Base-by-base conservation (phyloP, 1,284 basidiomycete genomes). In the Paramarasmius palmivorus region DNA sequence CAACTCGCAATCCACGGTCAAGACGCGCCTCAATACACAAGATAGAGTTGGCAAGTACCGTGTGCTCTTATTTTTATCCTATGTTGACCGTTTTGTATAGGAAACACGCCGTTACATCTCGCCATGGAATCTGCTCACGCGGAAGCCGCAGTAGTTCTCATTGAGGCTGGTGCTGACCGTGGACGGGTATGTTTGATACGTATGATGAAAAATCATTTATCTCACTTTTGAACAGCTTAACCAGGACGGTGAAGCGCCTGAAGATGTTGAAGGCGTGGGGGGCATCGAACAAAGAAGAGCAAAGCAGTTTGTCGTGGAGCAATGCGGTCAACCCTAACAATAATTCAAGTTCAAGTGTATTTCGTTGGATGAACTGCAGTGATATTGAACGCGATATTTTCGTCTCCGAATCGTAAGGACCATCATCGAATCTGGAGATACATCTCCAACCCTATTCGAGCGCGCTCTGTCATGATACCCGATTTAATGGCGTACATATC, bases 91-190 rank as follows among this genome's bases (percentile, higher is more conserved):
- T 41, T 41, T 47, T 40, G 45, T 37, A 48, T 66, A 90, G 94
- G 94, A 44, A 95, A 97, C 66, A 96, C 95, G 1, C 93, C 95
- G 1, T 75, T 98, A n/a, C 95, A 98, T 76, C 83, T 98, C 39
- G 94, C 95, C 5, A 88, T 98, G 84, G 95, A 98, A 66, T 94
- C 90, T 53, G 95, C 87, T 7, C 92, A 97, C 65, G 95, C 92
- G 23, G 88, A 93, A 67, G 90, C 86, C 5, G 95, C 94, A 5
- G 91, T 94, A 1, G 73, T 88, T 45, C 78, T 98, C 48, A 95
- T 98, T 55, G 92, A 95, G 67, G 94, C 93, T 40, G 95, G 95
- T 15, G 94, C 94, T 6, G 95, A 97, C 75, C 85, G 95, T 32
- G 82, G 82, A 59, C 79, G 92, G 63, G 93, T 95, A 69, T 67